These are phyloP conservation scores for Saccharomyces pastorianus DNA, from an alignment of 1,139 yeast genomes.

Conservation along the genomic window DNA sequence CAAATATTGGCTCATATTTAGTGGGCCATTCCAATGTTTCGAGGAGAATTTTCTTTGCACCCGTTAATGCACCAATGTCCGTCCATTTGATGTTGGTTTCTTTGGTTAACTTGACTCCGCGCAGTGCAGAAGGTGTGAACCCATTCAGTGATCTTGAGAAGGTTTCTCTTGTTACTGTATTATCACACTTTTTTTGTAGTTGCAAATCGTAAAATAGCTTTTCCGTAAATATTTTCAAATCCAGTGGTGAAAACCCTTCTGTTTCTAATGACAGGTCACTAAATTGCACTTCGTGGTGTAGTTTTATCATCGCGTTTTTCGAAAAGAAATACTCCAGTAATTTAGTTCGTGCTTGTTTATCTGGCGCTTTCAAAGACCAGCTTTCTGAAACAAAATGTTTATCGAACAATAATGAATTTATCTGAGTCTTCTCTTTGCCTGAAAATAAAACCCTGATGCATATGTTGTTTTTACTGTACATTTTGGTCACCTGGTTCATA, in stretches of 20 bases:
- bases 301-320: slow-evolving; percentile 28
- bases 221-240: slow-evolving; percentile 63
- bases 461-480: slow-evolving; percentile 34
- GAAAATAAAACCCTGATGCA: slow-evolving; percentile 33
- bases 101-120: slow-evolving; percentile 83
- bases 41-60: slow-evolving; percentile 64
- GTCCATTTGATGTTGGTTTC: slow-evolving; percentile 63
- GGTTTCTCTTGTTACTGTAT: slow-evolving; percentile 11
- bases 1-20: slow-evolving; percentile 87
- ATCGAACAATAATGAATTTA: slow-evolving; percentile 55
- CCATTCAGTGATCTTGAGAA: slow-evolving; percentile 58
- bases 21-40: slow-evolving; percentile 98
- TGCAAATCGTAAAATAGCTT: slow-evolving; percentile 57
- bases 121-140: slow-evolving; percentile 69
- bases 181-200: slow-evolving; percentile 5
- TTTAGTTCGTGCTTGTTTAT: slow-evolving; percentile 49
- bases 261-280: slow-evolving; percentile 69
- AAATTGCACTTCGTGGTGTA: slow-evolving; percentile 41
- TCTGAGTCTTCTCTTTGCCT: slow-evolving; percentile 53
- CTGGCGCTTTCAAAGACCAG: slow-evolving; percentile 60
- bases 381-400: slow-evolving; percentile 66
- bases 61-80: slow-evolving; percentile 80
- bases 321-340: slow-evolving; percentile 45
- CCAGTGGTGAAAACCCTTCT: slow-evolving; percentile 86
- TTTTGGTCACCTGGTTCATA: slow-evolving; percentile 35